Conservation (phyloP, 176 grass and related monocot species). For the Hordeum marinum region DNA sequence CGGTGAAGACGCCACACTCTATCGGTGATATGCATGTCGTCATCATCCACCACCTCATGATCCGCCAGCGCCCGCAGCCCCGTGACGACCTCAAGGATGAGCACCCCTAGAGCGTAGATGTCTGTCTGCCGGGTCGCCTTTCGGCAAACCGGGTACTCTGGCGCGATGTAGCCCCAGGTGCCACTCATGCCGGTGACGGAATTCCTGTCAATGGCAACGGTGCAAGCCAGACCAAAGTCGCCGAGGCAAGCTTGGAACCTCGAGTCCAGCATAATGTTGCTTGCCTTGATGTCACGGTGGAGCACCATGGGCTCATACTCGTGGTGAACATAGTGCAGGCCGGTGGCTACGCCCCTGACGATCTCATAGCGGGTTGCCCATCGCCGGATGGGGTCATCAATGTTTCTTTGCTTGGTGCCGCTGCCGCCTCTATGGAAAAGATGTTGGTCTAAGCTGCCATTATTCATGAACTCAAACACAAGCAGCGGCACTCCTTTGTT, state of each 20-base stretch:
- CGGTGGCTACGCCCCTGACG: background rate
- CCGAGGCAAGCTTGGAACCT: background rate
- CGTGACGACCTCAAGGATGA: too few relatives aligned
- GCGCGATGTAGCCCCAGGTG: too few relatives aligned
- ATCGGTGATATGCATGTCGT: background rate
- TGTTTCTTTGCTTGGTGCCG: background rate
- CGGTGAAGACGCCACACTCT: constrained; percentile 14
- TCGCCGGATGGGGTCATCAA: background rate
- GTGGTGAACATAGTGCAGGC: constrained; percentile 8
- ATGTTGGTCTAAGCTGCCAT: constrained; percentile 6
- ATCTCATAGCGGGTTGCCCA: constrained; percentile 4
- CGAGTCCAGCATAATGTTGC: constrained; percentile 9
- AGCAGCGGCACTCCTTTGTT: background rate
- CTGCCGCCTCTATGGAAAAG: background rate
- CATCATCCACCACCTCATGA: too few relatives aligned
- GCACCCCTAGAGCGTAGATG: too few relatives aligned
- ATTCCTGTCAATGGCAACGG: background rate
- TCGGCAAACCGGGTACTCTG: too few relatives aligned
- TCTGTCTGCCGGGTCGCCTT: too few relatives aligned
- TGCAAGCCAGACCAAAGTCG: constrained; percentile 12
- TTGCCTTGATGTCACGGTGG: background rate
- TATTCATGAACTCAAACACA: background rate
- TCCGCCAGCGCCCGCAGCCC: too few relatives aligned
- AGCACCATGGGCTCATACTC: background rate
- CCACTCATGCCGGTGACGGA: too few relatives aligned